Base-by-base conservation (phyloP, 2,329 filamentous ascomycete genomes). In the Fonsecaea multimorphosa region DNA sequence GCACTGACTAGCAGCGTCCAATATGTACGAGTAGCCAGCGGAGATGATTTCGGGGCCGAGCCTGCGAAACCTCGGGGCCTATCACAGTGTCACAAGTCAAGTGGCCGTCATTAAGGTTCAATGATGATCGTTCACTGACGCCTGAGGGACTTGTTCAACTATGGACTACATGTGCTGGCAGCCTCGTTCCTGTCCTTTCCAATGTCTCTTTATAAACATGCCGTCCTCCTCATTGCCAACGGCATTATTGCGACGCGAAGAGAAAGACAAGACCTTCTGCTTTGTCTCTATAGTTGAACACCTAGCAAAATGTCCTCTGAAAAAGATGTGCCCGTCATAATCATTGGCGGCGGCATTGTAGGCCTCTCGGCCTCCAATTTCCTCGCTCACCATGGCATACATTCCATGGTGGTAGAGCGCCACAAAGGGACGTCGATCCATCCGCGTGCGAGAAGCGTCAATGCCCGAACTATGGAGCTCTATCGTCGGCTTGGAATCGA, bases 321-420 rank as follows among this genome's bases (percentile, higher is more conserved):
- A 11, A 4, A 9, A 49, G 7, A 49, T 12, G 44, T 49, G n/a
- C 44, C 44, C 19, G 78, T 83, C 32, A 73, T 83, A 7, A 80
- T 83, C 49, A 74, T 82, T 4, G 81, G 81, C 3, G 79, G 76
- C 12, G 81, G 81, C 2, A 81, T 81, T 12, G 78, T 78, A 1
- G 80, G 81, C 46, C 74, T 79, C 6, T 74, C 76, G 22, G 74
- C 80, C 1, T 80, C 80, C 34, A 36, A 56, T 19, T 63, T 63
- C 14, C 60, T 63, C 34, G 14, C 19, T 24, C n/a, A 36, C 52
- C 38, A 40, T 22, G 60, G 60, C 24, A 40, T 63, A 27, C 34
- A 57, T 38, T 56, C 60, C 29, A 32, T 49, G 12, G n/a, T 57
- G 27, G 40, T 63, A 11, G 60, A 56, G 53, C 51, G 52, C 3